Evolutionary conservation across 805 yeast species (phyloP).

Genomic region (Pichia membranifaciens): DNA sequence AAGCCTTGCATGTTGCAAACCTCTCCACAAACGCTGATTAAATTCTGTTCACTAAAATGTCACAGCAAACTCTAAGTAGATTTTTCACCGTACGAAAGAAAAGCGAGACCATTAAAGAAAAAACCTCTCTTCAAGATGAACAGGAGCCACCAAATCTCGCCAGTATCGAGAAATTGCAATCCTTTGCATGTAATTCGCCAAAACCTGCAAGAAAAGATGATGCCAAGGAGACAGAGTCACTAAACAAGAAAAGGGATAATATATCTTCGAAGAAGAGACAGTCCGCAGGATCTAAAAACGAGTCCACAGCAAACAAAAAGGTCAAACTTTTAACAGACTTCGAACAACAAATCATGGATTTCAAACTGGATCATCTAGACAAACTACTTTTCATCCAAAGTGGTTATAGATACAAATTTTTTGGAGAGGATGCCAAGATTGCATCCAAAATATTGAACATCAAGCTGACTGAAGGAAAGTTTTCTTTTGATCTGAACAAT

Average conservation of each 20-base stretch:
- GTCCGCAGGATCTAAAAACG: background rate
- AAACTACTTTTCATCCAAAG: slow-evolving; percentile 78
- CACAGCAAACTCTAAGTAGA: slow-evolving; percentile 22
- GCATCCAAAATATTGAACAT: slow-evolving; percentile 66
- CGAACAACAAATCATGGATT: slow-evolving; percentile 67
- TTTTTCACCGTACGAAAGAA: slow-evolving; percentile 16
- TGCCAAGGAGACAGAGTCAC: no score
- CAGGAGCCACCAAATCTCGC: background rate
- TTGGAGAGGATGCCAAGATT: slow-evolving; percentile 73
- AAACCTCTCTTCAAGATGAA: background rate
- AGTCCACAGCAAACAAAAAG: background rate
- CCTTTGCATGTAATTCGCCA: slow-evolving; percentile 1
- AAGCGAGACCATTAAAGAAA: background rate
- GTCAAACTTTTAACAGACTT: slow-evolving; percentile 56
- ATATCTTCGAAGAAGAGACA: background rate
- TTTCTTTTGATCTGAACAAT: slow-evolving; percentile 44
- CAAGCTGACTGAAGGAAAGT: slow-evolving; percentile 66
- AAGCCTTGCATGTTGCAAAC: no score
- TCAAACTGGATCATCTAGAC: slow-evolving; percentile 57
- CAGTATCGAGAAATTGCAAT: background rate
- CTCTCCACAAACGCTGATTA: no score
- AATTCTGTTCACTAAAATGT: no score
- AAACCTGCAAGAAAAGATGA: no score
- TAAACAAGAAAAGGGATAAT: no score
- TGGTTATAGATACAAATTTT: slow-evolving; percentile 87